Conservation (phyloP, 164 flowering plant species). For the Chimonanthus praecox region DNA sequence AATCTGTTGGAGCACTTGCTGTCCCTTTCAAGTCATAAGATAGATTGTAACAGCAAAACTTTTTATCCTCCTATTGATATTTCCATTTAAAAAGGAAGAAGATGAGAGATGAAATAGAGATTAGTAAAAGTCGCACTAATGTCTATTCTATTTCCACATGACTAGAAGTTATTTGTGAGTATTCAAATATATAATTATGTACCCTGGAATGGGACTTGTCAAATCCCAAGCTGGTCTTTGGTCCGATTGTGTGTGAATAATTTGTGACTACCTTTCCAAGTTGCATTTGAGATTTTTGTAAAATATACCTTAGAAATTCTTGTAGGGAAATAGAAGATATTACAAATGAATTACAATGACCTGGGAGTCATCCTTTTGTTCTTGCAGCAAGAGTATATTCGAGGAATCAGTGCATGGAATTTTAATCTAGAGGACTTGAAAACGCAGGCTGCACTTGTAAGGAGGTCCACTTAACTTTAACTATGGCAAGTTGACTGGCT, state of each 20-base stretch:
- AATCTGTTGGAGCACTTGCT: not conserved
- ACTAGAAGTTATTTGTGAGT: not conserved
- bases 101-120: not conserved
- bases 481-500: not conserved
- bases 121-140: not conserved
- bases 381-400: slow-evolving; percentile 84
- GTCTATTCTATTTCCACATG: not conserved
- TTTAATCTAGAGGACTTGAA: slow-evolving; percentile 88
- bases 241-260: too few relatives aligned
- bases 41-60: not conserved
- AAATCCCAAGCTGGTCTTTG: too few relatives aligned
- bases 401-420: slow-evolving; percentile 97
- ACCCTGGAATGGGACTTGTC: too few relatives aligned
- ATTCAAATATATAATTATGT: not conserved
- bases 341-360: not conserved
- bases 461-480: slow-evolving; percentile 21
- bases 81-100: not conserved
- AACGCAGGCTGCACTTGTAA: slow-evolving; percentile 84
- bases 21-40: not conserved
- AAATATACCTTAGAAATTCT: too few relatives aligned
- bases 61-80: not conserved
- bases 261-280: not conserved
- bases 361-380: not conserved
- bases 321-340: not conserved
- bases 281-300: not conserved